Base-by-base conservation (phyloP, 371 early-diverging fungal genomes). In the Apophysomyces ossiformis region DNA sequence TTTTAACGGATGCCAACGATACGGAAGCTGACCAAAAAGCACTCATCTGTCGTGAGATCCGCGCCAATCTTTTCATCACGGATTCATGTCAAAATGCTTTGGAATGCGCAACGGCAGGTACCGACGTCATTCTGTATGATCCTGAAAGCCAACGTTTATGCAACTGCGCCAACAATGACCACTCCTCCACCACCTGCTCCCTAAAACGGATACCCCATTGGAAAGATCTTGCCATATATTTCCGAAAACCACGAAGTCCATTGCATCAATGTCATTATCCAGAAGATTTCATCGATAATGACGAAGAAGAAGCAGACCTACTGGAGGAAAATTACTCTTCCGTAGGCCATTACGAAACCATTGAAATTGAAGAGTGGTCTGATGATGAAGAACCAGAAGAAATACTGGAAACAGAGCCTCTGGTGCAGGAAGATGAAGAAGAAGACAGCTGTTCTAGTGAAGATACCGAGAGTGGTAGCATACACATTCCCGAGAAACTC, bases 171-270 rank as follows among this genome's bases (percentile, higher is more conserved):
- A 26, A 26, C 2, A 26, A 26, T 26, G 32, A 26, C 32, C 32
- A 26, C 32, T 26, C 32, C 2, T 26, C 32, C 32, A 26, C 32
- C 32, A 26, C 32, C 32, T 26, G 32, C 32, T 26, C 32, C 32
- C 32, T 26, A 26, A 26, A 81, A 9, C 69, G 85, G 50, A 75
- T 85, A 61, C 69, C 68, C 47, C 73, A 62, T 61, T 85, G 85
- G 85, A 81, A 70, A 43, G 76, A 85, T 2, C 69, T 85, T 44
- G 71, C 79, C 57, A 71, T 71, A 18, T 77, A 80, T 64, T 83
- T 85, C 43, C 83, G 82, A 13, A 69, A 79, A 63, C 85, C 85
- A 1, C 64, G 76, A n/a, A 81, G 82, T 41, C 85, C 85, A 1
- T 69, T 85, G 1, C 68, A 74, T 15, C 63, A 69, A 38, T 83